Percentiles rank a stretch among this genome's conserved stretches.
phyloP scores from a whole-genome alignment of 2,329 filamentous ascomycete genomes.

The Sporothrix schenckii region DNA sequence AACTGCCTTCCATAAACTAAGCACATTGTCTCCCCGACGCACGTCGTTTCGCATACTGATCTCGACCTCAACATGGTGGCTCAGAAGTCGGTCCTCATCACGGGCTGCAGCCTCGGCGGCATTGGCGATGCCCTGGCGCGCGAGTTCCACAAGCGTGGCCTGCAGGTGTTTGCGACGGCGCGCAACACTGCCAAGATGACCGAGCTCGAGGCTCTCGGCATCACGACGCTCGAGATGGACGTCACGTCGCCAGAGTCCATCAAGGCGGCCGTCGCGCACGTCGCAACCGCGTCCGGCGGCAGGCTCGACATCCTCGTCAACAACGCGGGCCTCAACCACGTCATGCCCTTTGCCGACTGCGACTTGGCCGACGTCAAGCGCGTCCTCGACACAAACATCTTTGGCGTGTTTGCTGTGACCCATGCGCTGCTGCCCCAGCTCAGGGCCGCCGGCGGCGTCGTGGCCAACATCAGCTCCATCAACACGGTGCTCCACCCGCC shows the following conservation, averaged over 20 bases:
- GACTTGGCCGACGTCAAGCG: constrained; percentile 31
- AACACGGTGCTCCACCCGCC: constrained; percentile 41
- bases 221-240: constrained; percentile 40
- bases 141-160: constrained; percentile 42
- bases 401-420: constrained; percentile 42
- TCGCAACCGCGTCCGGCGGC: constrained; percentile 26
- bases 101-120: constrained; percentile 43
- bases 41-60: too few species aligned
- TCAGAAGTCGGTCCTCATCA: constrained; percentile 41
- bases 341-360: constrained; percentile 36
- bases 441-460: constrained; percentile 36
- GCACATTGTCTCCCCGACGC: not conserved
- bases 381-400: constrained; percentile 39
- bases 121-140: constrained; percentile 42
- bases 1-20: not conserved
- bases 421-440: constrained; percentile 43
- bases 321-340: constrained; percentile 36
- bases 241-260: constrained; percentile 41
- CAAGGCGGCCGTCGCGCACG: constrained; percentile 32
- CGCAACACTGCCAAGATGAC: constrained; percentile 39
- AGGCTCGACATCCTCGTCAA: constrained; percentile 37
- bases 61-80: not conserved
- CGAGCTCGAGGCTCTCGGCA: constrained; percentile 37
- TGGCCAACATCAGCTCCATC: constrained; percentile 41
- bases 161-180: constrained; percentile 42